phyloP scores from a whole-genome alignment of 129 eudicot genomes.

The Erigeron canadensis region DNA sequence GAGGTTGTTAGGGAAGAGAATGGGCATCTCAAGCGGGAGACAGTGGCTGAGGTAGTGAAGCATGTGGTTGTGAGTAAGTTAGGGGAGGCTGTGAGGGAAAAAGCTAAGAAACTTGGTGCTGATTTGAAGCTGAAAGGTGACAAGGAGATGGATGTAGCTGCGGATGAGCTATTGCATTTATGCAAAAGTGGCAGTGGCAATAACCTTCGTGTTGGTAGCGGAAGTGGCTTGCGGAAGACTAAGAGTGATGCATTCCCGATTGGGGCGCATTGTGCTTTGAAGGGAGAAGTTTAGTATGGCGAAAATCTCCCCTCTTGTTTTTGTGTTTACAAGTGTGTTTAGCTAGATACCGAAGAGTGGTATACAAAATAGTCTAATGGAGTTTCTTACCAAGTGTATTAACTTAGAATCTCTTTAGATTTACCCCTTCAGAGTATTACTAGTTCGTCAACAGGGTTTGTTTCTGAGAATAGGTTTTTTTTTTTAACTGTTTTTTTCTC shows the following conservation, averaged over 20 bases:
- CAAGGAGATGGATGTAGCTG: constrained; percentile 13
- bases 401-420: background rate
- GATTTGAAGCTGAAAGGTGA: constrained; percentile 7
- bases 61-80: constrained; percentile 5
- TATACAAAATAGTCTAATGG: background rate
- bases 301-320: background rate
- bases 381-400: background rate
- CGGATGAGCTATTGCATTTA: background rate
- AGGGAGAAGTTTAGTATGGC: background rate
- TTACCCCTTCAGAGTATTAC: constrained; percentile 5
- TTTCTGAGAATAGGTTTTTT: background rate
- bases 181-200: background rate
- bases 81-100: constrained; percentile 17
- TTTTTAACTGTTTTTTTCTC: background rate
- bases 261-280: background rate
- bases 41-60: background rate
- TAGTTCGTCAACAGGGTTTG: background rate
- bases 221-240: background rate
- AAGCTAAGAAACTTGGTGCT: constrained; percentile 17
- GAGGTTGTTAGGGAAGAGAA: constrained; percentile 20
- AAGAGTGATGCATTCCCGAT: constrained; percentile 2
- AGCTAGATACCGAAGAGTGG: background rate
- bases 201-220: background rate
- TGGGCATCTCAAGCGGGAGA: constrained; percentile 14
- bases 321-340: background rate